phyloP scores from a whole-genome alignment of 2,329 filamentous ascomycete genomes.

The Ophiostoma triangulosporum region DNA sequence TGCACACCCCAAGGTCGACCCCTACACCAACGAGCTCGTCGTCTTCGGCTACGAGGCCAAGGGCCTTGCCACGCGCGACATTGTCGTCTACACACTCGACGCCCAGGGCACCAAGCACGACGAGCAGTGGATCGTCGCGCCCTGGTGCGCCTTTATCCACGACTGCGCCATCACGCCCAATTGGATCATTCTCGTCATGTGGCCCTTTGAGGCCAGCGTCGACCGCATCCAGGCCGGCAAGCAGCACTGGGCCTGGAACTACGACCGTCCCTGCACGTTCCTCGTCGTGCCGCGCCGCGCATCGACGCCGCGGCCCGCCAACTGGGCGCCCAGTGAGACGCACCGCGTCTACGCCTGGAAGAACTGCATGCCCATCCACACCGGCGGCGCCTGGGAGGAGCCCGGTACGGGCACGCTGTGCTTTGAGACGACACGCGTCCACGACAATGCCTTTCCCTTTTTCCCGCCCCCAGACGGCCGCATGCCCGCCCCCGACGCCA shows the following conservation, averaged over 20 bases:
- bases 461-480: conserved; percentile 19
- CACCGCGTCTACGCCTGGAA: conserved; percentile 14
- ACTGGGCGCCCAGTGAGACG: conserved; percentile 17
- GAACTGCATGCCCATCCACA: conserved; percentile 26
- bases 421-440: conserved; percentile 20
- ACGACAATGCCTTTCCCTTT: conserved; percentile 27
- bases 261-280: conserved; percentile 12
- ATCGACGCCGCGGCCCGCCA: conserved; percentile 10
- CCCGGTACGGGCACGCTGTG: conserved; percentile 21
- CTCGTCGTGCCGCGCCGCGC: conserved; percentile 12
- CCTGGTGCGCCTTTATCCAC: conserved; percentile 23
- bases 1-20: conserved; percentile 38
- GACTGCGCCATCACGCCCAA: conserved; percentile 27
- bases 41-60: conserved; percentile 26
- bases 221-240: conserved; percentile 25
- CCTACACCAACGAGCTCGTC: conserved; percentile 29
- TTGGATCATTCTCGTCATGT: conserved; percentile 19
- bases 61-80: conserved; percentile 24
- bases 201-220: conserved; percentile 20
- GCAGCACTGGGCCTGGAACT: conserved; percentile 25
- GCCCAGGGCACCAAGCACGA: conserved; percentile 18
- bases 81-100: conserved; percentile 21
- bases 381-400: conserved; percentile 29
- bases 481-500: conserved; percentile 22
- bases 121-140: conserved; percentile 21